These are phyloP conservation scores for barrel medic (Medicago truncatula) DNA, from an alignment of 306 rosid species.

Conservation along the genomic window MtrunA17r5.0-ANR NC_053044.1:45619501-45620000, in stretches of 20 bases:
- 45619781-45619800: no score
- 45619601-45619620: not conserved
- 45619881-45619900: not conserved
- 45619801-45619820: not conserved
- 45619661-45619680: not conserved
- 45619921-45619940: not conserved
- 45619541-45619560: not conserved
- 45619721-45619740: not conserved
- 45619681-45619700: not conserved
- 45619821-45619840: not conserved
- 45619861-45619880: not conserved
- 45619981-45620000: not conserved
- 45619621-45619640: constrained; percentile 9
- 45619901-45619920: not conserved
- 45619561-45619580: constrained; percentile 8
- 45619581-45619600: constrained; percentile 3
- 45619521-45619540: not conserved
- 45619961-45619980: not conserved
- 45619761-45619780: no score
- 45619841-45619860: not conserved
- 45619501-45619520: not conserved
- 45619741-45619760: no score
- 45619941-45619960: not conserved
- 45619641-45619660: not conserved
- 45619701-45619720: constrained; percentile 1